Base-by-base conservation (phyloP, 2,329 filamentous ascomycete genomes). In the Aspergillus tamarii region DNA sequence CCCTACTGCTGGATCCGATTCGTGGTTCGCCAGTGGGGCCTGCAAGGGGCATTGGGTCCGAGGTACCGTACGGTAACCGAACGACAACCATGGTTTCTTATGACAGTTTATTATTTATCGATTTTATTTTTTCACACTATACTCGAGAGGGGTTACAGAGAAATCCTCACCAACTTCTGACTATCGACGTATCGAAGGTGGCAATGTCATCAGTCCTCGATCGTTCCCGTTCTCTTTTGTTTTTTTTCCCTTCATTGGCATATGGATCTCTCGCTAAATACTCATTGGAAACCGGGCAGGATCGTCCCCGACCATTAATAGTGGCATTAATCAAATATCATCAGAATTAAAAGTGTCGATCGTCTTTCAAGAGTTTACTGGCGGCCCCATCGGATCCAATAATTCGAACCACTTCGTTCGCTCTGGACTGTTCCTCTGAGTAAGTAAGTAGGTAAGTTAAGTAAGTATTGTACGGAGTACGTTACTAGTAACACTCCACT, bases 31-130 rank as follows among this genome's bases (percentile, higher is more conserved):
- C 34, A 9, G 61, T 63, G 65, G 67, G 62, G 57, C 34, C 62
- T 68, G 67, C 64, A 69, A 70, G 64, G 65, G 65, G 64, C 66
- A 61, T 58, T 63, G 61, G 39, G 60, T 62, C 64, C 45, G 34
- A 59, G 57, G 66, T 69, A 67, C 62, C 28, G 62, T 68, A 67
- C 62, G 55, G 67, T 67, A 69, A 61, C 32, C 26, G 32, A 43
- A 48, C 30, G 46, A 39, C 28, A 36, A 50, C 67, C 66, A 68
- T 65, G 66, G 67, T 61, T 64, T 66, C 56, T 21, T 21, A 60
- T 62, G 48, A 63, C 66, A 66, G 60, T 64, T 66, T 67, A 61
- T 66, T 68, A 45, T 62, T 28, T 34, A 19, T 32, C 23, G 56
- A 53, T 57, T 55, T 50, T 48, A 14, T 30, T 52, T 34, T 52